Percentiles rank a stretch among this genome's conserved stretches.
phyloP scores from a whole-genome alignment of 495 filamentous ascomycete species.

The Viridothelium virens region DNA sequence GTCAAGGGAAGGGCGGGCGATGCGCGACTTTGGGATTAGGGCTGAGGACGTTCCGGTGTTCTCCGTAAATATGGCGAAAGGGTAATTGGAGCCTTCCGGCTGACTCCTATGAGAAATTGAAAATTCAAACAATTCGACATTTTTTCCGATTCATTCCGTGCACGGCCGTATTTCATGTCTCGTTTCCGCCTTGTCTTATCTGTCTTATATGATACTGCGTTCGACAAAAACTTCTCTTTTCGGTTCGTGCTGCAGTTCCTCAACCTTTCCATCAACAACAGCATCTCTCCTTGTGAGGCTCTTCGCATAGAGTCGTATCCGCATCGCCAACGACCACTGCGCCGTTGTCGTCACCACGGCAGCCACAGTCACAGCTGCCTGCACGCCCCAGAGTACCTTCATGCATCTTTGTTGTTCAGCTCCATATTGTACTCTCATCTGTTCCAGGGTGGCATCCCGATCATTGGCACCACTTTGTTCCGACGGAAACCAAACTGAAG shows the following conservation, averaged over 20 bases:
- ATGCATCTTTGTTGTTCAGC: neutral
- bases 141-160: neutral
- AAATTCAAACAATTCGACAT: neutral
- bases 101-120: neutral
- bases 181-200: constrained; percentile 8
- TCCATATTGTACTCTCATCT: neutral
- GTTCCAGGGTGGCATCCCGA: neutral
- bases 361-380: constrained; percentile 11
- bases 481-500: neutral
- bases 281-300: neutral
- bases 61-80: neutral
- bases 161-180: neutral
- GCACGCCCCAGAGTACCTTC: constrained; percentile 13
- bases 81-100: neutral
- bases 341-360: constrained; percentile 15
- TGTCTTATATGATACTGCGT: neutral
- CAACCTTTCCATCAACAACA: neutral
- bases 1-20: neutral
- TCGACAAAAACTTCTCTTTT: neutral
- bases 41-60: neutral
- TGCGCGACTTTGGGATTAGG: neutral
- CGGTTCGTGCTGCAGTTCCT: neutral
- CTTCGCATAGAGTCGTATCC: constrained; percentile 16
- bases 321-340: constrained; percentile 24
- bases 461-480: neutral